Base-by-base conservation (phyloP, 257 asterid genomes). In the Solanum rostratum region DNA sequence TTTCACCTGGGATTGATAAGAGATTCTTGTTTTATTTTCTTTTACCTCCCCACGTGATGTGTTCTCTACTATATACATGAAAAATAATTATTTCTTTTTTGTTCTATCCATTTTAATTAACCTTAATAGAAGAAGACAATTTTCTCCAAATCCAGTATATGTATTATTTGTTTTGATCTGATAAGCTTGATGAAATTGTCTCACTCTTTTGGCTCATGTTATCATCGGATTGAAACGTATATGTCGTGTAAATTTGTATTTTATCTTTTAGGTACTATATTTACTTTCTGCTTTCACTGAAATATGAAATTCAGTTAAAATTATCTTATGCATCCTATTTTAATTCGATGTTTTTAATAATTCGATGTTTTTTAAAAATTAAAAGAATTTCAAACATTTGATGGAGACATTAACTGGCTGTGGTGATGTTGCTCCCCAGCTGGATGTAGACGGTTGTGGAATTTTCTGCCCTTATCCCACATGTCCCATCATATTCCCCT, bases 401-500 rank as follows among this genome's bases (percentile, higher is more conserved):
- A 62, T 29, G 8, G 73, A 69, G 52, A 70, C 20, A 5, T 6
- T 71, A 43, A 43, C 37, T 43, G 0, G 16, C 12, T 73, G 6
- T 73, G 37, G 60, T 27, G 53, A 85, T 86, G 91, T 87, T 91
- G 95, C 89, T 78, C 27, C 90, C 89, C 95, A 90, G 96, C 93
- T 90, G 90, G 91, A 84, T 73, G 16, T 79, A 68, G 80, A 80
- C 85, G 88, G 93, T 84, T 88, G 87, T 81, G 89, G 90, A 85
- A 87, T 79, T 84, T 73, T 86, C 89, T 88, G 53, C 74, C 13
- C 86, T 88, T 85, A 86, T 91, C 92, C 88, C 90, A 90, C 93
- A 89, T 90, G 94, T 93, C 92, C 92, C 91, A 91, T 93, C 79
- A 83, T 71, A 87, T 78, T 88, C 88, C 92, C 90, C 39, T 85